These are phyloP conservation scores for Fusarium miscanthi DNA, from an alignment of 2,329 filamentous ascomycete species.

Conservation along the genomic window DNA sequence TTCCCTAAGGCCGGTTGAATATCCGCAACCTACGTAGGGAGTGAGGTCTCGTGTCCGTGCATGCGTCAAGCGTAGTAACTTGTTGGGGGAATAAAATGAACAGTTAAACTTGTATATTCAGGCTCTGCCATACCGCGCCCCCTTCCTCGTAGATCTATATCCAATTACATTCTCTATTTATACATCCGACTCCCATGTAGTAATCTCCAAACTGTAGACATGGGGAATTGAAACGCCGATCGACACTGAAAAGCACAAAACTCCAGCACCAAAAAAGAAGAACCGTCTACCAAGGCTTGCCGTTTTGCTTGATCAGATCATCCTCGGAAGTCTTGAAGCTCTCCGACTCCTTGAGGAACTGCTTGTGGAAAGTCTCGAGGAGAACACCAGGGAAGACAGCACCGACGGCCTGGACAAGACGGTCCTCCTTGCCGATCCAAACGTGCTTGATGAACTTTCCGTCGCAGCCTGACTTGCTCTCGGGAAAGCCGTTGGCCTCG, in stretches of 20 bases:
- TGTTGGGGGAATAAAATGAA: background rate
- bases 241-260: constrained; percentile 7
- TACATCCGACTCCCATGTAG: constrained; percentile 1
- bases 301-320: constrained; percentile 17
- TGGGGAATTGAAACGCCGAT: constrained; percentile 8
- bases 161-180: constrained; percentile 16
- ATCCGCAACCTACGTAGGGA: background rate
- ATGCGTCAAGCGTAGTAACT: background rate
- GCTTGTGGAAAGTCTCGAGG: constrained; percentile 51
- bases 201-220: background rate
- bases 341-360: constrained; percentile 47
- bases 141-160: background rate
- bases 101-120: background rate
- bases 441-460: constrained; percentile 57
- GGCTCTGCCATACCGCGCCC: background rate
- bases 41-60: background rate
- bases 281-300: constrained; percentile 8
- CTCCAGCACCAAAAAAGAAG: background rate
- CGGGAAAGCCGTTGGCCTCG: constrained; percentile 58
- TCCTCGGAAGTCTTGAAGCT: constrained; percentile 25
- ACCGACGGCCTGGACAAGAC: constrained; percentile 54
- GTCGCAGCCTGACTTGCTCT: constrained; percentile 52
- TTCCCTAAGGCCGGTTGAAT: background rate
- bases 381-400: constrained; percentile 52
- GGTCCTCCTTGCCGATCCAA: constrained; percentile 55